phyloP scores from a whole-genome alignment of 2,329 filamentous ascomycete genomes.

The Samsoniella hepiali region DNA sequence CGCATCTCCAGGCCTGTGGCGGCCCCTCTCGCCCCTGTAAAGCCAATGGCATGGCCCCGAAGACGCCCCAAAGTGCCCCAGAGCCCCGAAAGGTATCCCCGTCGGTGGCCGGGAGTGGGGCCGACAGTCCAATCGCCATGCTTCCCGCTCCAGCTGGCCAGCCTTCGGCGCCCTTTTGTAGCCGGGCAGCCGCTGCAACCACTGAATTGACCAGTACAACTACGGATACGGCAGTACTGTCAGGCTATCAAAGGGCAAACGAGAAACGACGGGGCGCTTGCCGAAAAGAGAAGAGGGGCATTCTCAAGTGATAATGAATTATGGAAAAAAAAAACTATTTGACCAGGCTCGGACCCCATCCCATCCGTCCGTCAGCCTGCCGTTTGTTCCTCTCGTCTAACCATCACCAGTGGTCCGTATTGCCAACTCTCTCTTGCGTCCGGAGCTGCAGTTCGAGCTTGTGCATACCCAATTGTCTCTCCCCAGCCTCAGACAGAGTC shows the following conservation, averaged over 20 bases:
- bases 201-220: background rate
- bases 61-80: background rate
- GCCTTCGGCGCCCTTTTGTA: background rate
- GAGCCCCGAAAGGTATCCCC: too few relatives aligned
- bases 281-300: conserved; percentile 9
- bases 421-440: background rate
- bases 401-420: background rate
- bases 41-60: background rate
- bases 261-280: background rate
- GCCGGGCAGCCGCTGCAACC: background rate
- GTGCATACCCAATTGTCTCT: background rate
- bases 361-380: background rate
- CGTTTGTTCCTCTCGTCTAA: background rate
- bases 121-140: background rate
- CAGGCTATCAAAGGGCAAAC: background rate
- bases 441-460: background rate
- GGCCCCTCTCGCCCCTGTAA: too few relatives aligned
- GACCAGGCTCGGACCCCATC: conserved; percentile 6
- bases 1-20: background rate
- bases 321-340: conserved; percentile 12
- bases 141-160: background rate
- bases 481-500: background rate
- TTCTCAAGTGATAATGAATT: background rate
- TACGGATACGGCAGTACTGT: too few relatives aligned
- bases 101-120: background rate